A percentile compares a stretch with the other conserved stretches of the same genome.
Evolutionary conservation across 208 protist genomes (phyloP).

Genomic region (Zelonia costaricensis): DNA sequence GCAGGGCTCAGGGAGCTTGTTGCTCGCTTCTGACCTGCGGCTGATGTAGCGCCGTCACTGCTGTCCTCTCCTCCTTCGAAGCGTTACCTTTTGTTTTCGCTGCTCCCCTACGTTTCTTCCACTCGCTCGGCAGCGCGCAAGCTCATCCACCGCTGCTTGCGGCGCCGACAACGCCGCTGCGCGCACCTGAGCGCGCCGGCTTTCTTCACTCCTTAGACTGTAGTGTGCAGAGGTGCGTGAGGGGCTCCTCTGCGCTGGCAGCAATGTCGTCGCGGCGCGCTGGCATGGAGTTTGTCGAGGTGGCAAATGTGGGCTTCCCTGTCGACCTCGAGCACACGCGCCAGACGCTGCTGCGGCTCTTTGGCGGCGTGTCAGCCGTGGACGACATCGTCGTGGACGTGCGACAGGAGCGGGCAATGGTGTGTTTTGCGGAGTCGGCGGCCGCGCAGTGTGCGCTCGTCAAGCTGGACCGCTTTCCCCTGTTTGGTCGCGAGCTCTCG

Average conservation of each 20-base stretch:
- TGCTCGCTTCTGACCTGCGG: too few relatives aligned
- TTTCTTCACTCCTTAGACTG: too few relatives aligned
- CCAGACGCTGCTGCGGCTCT: constrained; percentile 47
- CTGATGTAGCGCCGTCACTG: too few relatives aligned
- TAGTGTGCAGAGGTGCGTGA: not conserved
- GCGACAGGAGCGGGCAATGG: constrained; percentile 37
- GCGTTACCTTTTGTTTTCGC: too few relatives aligned
- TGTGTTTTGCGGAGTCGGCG: constrained; percentile 56
- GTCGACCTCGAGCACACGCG: constrained; percentile 67
- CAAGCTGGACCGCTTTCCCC: constrained; percentile 51
- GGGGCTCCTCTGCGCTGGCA: not conserved
- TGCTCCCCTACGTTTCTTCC: too few relatives aligned
- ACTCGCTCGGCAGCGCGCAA: too few relatives aligned
- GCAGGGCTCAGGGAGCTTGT: too few relatives aligned
- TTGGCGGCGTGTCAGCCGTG: constrained; percentile 31
- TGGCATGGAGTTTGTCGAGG: constrained; percentile 59
- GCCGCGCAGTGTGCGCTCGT: constrained; percentile 73
- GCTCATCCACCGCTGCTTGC: not conserved
- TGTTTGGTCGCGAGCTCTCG: constrained; percentile 58
- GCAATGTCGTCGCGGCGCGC: too few relatives aligned
- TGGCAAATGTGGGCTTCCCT: constrained; percentile 47
- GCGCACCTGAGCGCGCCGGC: too few relatives aligned
- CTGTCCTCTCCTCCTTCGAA: too few relatives aligned
- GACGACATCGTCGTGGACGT: constrained; percentile 75
- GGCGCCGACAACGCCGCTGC: too few relatives aligned